Conservation (phyloP, 345 rosid genomes). For the Eucalyptus microcorys region DNA sequence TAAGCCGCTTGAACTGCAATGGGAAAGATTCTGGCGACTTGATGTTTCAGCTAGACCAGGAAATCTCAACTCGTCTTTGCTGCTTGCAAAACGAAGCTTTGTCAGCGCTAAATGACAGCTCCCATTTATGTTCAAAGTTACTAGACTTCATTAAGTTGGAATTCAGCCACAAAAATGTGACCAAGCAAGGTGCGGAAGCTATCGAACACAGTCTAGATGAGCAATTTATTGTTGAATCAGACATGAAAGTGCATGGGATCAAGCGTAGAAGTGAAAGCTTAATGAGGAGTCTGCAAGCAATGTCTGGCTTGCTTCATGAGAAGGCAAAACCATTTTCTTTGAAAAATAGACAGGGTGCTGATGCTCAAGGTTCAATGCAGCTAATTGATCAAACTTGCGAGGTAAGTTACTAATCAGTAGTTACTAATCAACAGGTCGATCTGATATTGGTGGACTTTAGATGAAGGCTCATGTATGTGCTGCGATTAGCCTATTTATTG, state of each 20-base stretch:
- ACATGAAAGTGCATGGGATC: constrained; percentile 56
- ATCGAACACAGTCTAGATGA: constrained; percentile 34
- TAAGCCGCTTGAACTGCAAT: constrained; percentile 62
- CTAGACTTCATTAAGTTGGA: constrained; percentile 55
- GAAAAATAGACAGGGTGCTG: constrained; percentile 7
- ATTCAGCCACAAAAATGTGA: constrained; percentile 29
- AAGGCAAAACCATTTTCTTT: constrained; percentile 34
- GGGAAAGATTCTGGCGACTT: constrained; percentile 34
- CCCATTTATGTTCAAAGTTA: constrained; percentile 43
- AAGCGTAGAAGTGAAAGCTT: constrained; percentile 66
- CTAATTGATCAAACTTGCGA: constrained; percentile 30
- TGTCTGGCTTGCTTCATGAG: constrained; percentile 51
- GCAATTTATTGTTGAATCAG: constrained; percentile 66
- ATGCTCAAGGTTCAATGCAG: constrained; percentile 9
- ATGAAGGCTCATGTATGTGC: not conserved
- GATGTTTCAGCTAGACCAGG: constrained; percentile 63
- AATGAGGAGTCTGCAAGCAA: constrained; percentile 61
- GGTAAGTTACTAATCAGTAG: constrained; percentile 24
- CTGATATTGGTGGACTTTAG: not conserved
- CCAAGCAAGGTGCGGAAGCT: constrained; percentile 17
- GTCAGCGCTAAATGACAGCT: constrained; percentile 50
- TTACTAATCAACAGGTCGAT: not conserved
- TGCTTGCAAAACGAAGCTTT: constrained; percentile 79
- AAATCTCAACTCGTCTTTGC: constrained; percentile 45
- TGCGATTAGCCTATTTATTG: not conserved